Conservation (phyloP, 768 basidiomycete species). For the Lepiota brunneoincarnata region DNA sequence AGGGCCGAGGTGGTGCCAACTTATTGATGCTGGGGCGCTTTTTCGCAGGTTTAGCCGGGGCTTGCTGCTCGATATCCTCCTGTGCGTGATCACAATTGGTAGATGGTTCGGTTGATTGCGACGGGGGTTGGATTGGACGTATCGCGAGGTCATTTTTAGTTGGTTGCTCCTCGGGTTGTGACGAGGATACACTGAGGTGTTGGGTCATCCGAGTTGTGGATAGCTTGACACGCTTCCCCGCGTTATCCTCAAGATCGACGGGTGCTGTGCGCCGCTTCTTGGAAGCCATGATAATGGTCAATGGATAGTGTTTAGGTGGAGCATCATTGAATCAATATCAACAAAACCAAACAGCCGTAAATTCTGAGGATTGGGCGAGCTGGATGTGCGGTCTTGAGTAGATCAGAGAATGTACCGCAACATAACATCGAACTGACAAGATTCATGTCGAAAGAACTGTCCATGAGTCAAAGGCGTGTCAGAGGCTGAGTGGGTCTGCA, state of each 20-base stretch:
- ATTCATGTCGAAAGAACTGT: background rate
- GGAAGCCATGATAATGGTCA: background rate
- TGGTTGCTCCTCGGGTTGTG: background rate
- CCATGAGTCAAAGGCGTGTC: constrained; percentile 1
- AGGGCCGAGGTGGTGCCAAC: constrained; percentile 71
- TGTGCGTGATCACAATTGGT: background rate
- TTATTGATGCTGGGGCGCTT: constrained; percentile 48
- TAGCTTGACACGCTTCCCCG: constrained; percentile 6
- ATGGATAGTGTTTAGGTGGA: background rate
- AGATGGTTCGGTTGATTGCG: background rate
- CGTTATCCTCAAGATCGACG: background rate
- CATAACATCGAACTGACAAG: background rate
- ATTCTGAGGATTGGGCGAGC: too few relatives aligned
- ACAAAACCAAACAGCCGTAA: constrained; percentile 1
- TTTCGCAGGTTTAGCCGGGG: constrained; percentile 9
- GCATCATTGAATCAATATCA: background rate
- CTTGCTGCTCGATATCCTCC: background rate
- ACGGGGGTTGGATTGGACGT: background rate
- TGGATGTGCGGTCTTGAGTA: too few relatives aligned
- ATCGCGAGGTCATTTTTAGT: background rate
- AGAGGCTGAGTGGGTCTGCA: background rate
- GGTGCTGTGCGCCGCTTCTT: constrained; percentile 6
- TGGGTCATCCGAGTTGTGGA: background rate
- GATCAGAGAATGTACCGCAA: too few relatives aligned
- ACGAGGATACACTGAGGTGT: background rate